Evolutionary conservation across 352 stramenopile species (phyloP).

Genomic region (Pythium apleroticum): DNA sequence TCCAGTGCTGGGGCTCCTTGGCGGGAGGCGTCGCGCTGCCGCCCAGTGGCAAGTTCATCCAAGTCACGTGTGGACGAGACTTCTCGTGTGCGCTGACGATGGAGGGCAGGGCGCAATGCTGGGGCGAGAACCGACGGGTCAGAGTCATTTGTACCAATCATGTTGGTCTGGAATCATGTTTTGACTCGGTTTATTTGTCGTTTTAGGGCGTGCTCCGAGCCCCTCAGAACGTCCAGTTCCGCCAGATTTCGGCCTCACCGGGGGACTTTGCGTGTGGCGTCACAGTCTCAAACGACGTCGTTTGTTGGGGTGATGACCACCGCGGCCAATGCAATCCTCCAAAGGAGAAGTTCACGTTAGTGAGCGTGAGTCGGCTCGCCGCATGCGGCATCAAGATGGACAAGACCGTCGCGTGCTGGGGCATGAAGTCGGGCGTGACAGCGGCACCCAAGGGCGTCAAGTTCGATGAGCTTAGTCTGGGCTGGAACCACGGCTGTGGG

Average conservation of each 20-base stretch:
- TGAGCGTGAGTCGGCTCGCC: conserved; percentile 63
- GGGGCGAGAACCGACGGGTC: conserved; percentile 67
- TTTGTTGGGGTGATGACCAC: conserved; percentile 80
- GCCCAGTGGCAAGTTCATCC: conserved; percentile 59
- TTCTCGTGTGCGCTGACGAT: conserved; percentile 57
- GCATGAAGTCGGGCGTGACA: conserved; percentile 66
- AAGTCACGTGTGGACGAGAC: conserved; percentile 76
- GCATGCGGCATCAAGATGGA: conserved; percentile 66
- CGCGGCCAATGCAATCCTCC: conserved; percentile 55
- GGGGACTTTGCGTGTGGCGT: conserved; percentile 71
- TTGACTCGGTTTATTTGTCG: neutral
- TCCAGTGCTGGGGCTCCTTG: conserved; percentile 69
- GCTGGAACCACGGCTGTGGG: conserved; percentile 74
- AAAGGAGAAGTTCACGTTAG: conserved; percentile 50
- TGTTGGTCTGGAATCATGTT: neutral
- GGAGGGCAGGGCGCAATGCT: conserved; percentile 56
- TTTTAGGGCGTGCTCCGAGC: conserved; percentile 54
- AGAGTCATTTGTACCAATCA: conserved; percentile 15
- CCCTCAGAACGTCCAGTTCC: conserved; percentile 37
- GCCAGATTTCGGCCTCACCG: conserved; percentile 62
- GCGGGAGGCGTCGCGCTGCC: conserved; percentile 35
- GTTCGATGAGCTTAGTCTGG: conserved; percentile 70
- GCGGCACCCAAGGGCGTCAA: conserved; percentile 43
- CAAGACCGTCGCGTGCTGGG: conserved; percentile 65
- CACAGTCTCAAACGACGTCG: conserved; percentile 45